Evolutionary conservation across 495 filamentous ascomycete species (phyloP), one percentile per base, ranked within the genome.

Genomic region (Mycothermus thermophilus): DNA sequence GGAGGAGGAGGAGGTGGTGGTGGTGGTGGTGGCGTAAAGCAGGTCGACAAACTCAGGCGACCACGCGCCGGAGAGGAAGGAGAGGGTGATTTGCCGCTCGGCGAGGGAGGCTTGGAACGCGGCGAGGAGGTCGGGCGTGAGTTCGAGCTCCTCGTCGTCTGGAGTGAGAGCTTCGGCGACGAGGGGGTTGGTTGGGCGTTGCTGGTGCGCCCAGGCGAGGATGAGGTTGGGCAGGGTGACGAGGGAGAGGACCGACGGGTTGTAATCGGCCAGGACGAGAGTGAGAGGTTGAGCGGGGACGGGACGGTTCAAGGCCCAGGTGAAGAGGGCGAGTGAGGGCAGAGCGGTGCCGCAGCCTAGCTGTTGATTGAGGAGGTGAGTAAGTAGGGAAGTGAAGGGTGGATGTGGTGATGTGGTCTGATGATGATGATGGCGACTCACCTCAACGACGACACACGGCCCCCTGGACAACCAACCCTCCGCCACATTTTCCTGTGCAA

Each of bases 321-420:
- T 74, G 44, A 94, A 83, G 5, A 95, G 57, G 4, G 79, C 71
- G 17, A 92, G 63, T 5, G 72, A 80, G 18, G 90, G 90, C 16
- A 96, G 60, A 4, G 84, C 87, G 27, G 88, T 93, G 35, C 90
- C 90, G 47, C 84, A 85, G 12, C 90, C 90, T 21, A 94, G 73
- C 83, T 93, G 40, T 27, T 10, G 27, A 19, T n/a, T 14, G 16
- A 25, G 27, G 12, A 19, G 27, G 23, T 31, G 32, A 22, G 7
- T 2, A 26, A 17, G 23, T 17, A 21, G 18, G 6, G 22, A 10
- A 31, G 23, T 27, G 40, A 30, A n/a, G n/a, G n/a, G n/a, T n/a
- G n/a, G n/a, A n/a, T n/a, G n/a, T n/a, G n/a, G n/a, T n/a, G n/a
- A n/a, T n/a, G n/a, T n/a, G n/a, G n/a, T n/a, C n/a, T 11, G 11